Evolutionary conservation across 306 rosid genomes (phyloP), one percentile per base, ranked within the genome.

Genomic region (Corylus heterophylla): DNA sequence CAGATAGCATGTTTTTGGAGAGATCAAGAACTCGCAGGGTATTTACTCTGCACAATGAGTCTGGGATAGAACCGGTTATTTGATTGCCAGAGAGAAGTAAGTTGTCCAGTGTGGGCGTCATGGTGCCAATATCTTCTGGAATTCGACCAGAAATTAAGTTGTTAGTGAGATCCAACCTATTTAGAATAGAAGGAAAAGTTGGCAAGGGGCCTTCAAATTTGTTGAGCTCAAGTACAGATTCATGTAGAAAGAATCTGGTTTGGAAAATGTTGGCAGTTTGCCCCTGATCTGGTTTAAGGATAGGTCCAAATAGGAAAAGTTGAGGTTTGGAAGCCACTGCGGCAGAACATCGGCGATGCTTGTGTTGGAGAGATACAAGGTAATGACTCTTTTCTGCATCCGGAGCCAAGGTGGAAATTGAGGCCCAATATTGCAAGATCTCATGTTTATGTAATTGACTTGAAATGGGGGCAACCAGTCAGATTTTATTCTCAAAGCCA

Each of bases 111-210:
- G 55, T 50, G 6, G 83, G 86, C 54, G 81, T 68, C 55, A 56
- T 73, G 20, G 61, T 18, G 9, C 71, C 76, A 39, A 83, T 45
- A 47, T 83, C 12, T 37, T 51, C 3, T 12, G 86, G 83, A 49
- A 83, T 55, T 25, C 70, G 20, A 2, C 83, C 83, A 16, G 71
- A 68, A 20, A 83, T 48, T n/a, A 35, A 16, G 47, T 73, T 80
- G 12, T 44, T 25, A 49, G 87, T 70, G 78, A 80, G 74, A 48
- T 77, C 81, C 75, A 77, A 68, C 66, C 81, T n/a, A 52, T 67
- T 69, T 25, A 77, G 31, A 55, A 68, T 69, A 39, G 44, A 66
- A 63, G 80, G 80, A 66, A 76, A 66, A 50, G 31, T 66, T 66
- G 61, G 73, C 80, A 76, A 35, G 12, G 74, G 80, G 51, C 80